Percentiles rank a stretch among this genome's conserved stretches.
Conservation (phyloP, 164 flowering plant species). For the Euptelea pleiosperma region DNA sequence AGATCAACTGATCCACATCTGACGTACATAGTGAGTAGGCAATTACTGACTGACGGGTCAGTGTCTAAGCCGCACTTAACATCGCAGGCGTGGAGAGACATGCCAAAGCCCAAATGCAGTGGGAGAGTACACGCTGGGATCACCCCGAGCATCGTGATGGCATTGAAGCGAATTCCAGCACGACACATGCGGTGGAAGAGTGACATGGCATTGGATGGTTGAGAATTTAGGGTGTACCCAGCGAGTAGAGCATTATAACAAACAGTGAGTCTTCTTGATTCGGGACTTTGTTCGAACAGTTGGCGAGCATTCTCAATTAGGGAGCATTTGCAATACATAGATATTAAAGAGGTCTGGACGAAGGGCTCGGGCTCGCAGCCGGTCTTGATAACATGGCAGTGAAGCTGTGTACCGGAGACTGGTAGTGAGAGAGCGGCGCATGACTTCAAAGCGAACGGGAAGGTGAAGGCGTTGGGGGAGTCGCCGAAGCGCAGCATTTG, state of each 20-base stretch:
- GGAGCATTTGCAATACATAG: slow-evolving; percentile 55
- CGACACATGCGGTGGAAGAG: slow-evolving; percentile 57
- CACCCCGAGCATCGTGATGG: slow-evolving; percentile 70
- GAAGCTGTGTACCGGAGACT: slow-evolving; percentile 57
- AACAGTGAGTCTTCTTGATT: slow-evolving; percentile 30
- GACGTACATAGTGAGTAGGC: slow-evolving; percentile 74
- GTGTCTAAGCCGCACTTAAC: slow-evolving; percentile 48
- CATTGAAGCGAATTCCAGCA: slow-evolving; percentile 37
- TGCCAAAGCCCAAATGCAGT: slow-evolving; percentile 42
- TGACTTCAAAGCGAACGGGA: slow-evolving; percentile 80
- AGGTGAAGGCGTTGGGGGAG: slow-evolving; percentile 70
- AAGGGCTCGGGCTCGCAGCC: slow-evolving; percentile 59
- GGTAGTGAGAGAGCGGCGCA: slow-evolving; percentile 62
- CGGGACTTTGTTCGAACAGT: slow-evolving; percentile 62
- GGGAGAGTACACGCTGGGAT: slow-evolving; percentile 51
- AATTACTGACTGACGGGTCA: slow-evolving; percentile 56
- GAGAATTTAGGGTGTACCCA: slow-evolving; percentile 47
- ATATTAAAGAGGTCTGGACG: slow-evolving; percentile 60
- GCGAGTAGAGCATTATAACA: slow-evolving; percentile 79
- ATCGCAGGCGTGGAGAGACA: slow-evolving; percentile 50
- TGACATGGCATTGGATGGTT: slow-evolving; percentile 32
- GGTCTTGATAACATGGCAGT: slow-evolving; percentile 51
- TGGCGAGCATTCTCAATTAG: slow-evolving; percentile 36
- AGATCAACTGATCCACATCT: slow-evolving; percentile 50
- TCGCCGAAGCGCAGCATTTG: slow-evolving; percentile 62